Conservation (phyloP, 192 early-diverging fungal species). For the Coemansia biformis region DNA sequence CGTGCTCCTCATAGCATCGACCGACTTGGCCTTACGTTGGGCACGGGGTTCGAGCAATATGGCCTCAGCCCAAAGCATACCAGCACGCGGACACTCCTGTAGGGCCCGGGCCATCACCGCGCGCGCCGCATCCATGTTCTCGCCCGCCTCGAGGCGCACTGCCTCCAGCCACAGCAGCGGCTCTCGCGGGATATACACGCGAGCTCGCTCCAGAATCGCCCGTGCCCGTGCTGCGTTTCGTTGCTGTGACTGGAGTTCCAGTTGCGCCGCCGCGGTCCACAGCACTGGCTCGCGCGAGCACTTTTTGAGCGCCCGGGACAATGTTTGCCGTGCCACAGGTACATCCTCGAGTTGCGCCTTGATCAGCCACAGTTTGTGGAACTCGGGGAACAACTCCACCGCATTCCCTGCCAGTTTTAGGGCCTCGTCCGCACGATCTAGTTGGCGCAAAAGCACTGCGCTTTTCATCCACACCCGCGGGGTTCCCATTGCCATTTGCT, state of each 20-base stretch:
- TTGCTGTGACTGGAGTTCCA: constrained; percentile 60
- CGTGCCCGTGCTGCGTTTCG: constrained; percentile 77
- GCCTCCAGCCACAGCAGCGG: constrained; percentile 85
- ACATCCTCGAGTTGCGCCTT: constrained; percentile 70
- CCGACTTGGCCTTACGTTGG: constrained; percentile 77
- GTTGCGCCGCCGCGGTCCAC: constrained; percentile 73
- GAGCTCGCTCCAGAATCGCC: constrained; percentile 76
- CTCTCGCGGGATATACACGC: constrained; percentile 74
- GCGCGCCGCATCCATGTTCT: constrained; percentile 62
- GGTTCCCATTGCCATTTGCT: constrained; percentile 48
- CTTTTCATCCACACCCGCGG: constrained; percentile 95
- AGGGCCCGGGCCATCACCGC: constrained; percentile 80
- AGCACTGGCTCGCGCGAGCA: constrained; percentile 71
- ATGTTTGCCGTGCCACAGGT: constrained; percentile 64
- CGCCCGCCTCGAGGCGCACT: constrained; percentile 45
- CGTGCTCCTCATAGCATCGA: constrained; percentile 88
- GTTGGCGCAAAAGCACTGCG: constrained; percentile 75
- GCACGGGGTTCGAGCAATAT: constrained; percentile 82
- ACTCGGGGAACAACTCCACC: constrained; percentile 62
- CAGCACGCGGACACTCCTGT: constrained; percentile 86
- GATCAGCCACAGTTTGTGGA: constrained; percentile 93
- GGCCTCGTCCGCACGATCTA: constrained; percentile 61
- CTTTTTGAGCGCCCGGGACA: constrained; percentile 65
- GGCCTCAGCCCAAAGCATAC: constrained; percentile 80
- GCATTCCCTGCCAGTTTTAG: constrained; percentile 63